Conservation (phyloP, 169 alveolate species). For the Eimeria nieschulzi region DNA sequence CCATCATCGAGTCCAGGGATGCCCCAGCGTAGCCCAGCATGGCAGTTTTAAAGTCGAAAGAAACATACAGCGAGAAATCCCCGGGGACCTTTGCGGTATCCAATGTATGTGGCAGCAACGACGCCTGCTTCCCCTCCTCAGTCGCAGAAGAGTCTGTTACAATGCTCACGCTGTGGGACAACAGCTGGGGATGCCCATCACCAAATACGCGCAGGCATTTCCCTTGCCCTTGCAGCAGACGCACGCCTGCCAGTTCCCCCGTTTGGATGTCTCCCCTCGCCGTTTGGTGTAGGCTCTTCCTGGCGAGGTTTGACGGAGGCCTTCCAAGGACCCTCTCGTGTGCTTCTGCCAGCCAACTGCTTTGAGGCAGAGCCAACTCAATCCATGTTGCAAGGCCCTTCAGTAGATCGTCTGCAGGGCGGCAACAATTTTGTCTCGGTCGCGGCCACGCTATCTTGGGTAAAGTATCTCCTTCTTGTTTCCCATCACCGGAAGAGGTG, state of each 20-base stretch:
- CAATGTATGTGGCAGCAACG: not conserved
- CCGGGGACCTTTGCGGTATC: not conserved
- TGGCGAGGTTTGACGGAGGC: not conserved
- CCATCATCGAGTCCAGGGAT: not conserved
- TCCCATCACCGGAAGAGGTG: not conserved
- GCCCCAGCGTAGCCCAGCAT: slow-evolving; percentile 13
- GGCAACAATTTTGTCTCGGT: slow-evolving; percentile 8
- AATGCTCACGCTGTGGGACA: not conserved
- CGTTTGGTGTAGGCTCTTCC: not conserved
- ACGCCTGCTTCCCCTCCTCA: not conserved
- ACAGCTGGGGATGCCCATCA: not conserved
- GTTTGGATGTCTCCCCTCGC: not conserved
- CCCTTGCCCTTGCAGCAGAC: slow-evolving; percentile 38
- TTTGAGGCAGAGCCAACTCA: slow-evolving; percentile 44
- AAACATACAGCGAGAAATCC: not conserved
- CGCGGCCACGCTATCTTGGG: not conserved
- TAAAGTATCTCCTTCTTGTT: not conserved
- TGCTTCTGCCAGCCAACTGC: slow-evolving; percentile 27
- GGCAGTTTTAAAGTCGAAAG: not conserved
- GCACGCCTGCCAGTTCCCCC: not conserved
- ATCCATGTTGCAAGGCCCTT: slow-evolving; percentile 24
- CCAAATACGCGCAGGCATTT: not conserved
- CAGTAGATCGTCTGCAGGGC: slow-evolving; percentile 51
- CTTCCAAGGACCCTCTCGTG: not conserved
- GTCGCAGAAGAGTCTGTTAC: not conserved